phyloP scores from a whole-genome alignment of 306 rosid species.

The Cucumis hystrix region DNA sequence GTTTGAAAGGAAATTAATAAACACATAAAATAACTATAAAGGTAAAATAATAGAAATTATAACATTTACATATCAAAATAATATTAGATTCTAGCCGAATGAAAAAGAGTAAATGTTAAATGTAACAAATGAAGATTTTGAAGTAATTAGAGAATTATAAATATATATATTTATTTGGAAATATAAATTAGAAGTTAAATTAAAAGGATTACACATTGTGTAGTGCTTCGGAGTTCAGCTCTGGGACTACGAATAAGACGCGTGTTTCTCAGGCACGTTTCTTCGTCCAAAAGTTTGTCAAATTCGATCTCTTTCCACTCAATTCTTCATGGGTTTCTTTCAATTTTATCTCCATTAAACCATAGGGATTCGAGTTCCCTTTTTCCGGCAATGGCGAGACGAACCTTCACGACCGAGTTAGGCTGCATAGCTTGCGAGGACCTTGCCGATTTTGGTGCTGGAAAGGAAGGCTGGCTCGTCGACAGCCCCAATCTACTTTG shows the following conservation, averaged over 20 bases:
- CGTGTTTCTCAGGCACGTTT: neutral
- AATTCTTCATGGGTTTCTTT: neutral
- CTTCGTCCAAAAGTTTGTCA: neutral
- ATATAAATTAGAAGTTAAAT: neutral
- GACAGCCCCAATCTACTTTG: conserved; percentile 54
- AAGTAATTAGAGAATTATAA: too few relatives aligned
- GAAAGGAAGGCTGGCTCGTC: conserved; percentile 75
- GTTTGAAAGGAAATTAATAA: too few relatives aligned
- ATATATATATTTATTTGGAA: too few relatives aligned
- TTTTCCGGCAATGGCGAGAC: conserved; percentile 33
- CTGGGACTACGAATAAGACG: neutral
- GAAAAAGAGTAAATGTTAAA: too few relatives aligned
- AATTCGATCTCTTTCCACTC: neutral
- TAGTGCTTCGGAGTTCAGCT: neutral
- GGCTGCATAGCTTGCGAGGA: conserved; percentile 86
- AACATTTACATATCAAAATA: too few relatives aligned
- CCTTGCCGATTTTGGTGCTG: conserved; percentile 69
- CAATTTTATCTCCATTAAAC: neutral
- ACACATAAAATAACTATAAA: too few relatives aligned
- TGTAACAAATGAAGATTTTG: too few relatives aligned
- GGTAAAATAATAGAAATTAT: too few relatives aligned
- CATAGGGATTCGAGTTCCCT: neutral
- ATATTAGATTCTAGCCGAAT: too few relatives aligned
- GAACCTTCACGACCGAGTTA: conserved; percentile 49
- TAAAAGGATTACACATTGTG: neutral